Conservation (phyloP, 2,329 filamentous ascomycete species). For the Ceratocystis smalleyi region DNA sequence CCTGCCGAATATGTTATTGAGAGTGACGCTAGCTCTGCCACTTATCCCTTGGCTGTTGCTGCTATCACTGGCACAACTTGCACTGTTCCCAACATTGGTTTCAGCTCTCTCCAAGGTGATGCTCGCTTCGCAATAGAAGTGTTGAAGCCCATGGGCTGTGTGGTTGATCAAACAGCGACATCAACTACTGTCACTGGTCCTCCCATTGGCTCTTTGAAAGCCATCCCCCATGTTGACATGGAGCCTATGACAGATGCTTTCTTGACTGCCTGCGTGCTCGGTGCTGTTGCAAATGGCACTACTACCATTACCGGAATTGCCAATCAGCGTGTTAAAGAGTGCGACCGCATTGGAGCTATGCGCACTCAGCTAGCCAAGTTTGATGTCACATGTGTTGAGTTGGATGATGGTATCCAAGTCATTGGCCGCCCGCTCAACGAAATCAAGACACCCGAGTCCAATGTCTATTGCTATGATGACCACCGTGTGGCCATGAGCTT, state of each 20-base stretch:
- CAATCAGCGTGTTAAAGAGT: slow-evolving; percentile 96
- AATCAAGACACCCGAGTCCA: slow-evolving; percentile 41
- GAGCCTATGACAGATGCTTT: slow-evolving; percentile 99
- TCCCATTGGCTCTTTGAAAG: slow-evolving; percentile 53
- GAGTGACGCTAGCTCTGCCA: slow-evolving; percentile 94
- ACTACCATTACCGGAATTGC: slow-evolving; percentile 89
- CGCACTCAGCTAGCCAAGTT: slow-evolving; percentile 88
- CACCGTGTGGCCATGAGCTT: slow-evolving; percentile 98
- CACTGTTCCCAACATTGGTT: slow-evolving; percentile 92
- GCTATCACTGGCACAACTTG: slow-evolving; percentile 93
- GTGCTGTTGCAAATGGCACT: slow-evolving; percentile 68
- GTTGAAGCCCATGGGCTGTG: slow-evolving; percentile 82
- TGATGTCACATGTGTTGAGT: slow-evolving; percentile 68
- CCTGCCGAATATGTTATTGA: slow-evolving; percentile 79
- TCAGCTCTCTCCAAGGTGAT: slow-evolving; percentile 81
- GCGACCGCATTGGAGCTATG: slow-evolving; percentile 93
- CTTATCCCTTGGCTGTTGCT: slow-evolving; percentile 84
- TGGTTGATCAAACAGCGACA: slow-evolving; percentile 64
- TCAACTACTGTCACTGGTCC: slow-evolving; percentile 92
- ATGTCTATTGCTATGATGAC: slow-evolving; percentile 88
- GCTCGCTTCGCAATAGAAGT: slow-evolving; percentile 87
- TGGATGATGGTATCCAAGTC: slow-evolving; percentile 84
- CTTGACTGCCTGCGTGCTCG: slow-evolving; percentile 82
- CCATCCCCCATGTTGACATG: slow-evolving; percentile 81
- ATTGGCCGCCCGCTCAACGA: slow-evolving; percentile 35